phyloP scores from a whole-genome alignment of 805 yeast species.

The Wilhelminamyces savonicus region DNA sequence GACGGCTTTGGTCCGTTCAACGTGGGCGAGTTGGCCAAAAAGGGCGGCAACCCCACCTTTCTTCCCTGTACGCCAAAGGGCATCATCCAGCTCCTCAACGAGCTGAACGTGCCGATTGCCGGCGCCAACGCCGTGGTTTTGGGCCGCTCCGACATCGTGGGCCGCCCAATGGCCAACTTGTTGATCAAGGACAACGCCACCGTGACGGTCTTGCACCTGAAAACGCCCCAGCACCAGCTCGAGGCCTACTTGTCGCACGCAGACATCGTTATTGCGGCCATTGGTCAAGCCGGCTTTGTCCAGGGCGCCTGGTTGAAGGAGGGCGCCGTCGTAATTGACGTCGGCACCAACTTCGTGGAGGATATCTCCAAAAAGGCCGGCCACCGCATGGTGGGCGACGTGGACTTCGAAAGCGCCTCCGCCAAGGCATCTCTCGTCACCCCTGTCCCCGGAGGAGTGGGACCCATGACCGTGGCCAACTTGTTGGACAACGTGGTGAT shows the following conservation, averaged over 20 bases:
- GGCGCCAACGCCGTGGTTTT: constrained; percentile 79
- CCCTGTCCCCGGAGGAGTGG: constrained; percentile 93
- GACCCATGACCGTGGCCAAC: constrained; percentile 89
- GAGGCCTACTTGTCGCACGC: constrained; percentile 48
- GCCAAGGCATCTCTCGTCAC: constrained; percentile 59
- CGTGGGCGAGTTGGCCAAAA: constrained; percentile 71
- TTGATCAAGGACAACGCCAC: constrained; percentile 68
- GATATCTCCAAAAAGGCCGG: constrained; percentile 67
- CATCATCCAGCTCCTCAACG: constrained; percentile 55
- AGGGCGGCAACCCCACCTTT: constrained; percentile 63
- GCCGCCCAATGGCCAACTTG: constrained; percentile 70
- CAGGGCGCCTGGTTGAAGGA: constrained; percentile 69
- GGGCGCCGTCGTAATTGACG: constrained; percentile 71
- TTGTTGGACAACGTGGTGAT: constrained; percentile 63
- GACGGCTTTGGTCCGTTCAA: constrained; percentile 80
- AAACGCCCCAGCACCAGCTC: constrained; percentile 47
- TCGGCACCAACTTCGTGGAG: constrained; percentile 71
- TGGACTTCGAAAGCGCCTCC: constrained; percentile 52
- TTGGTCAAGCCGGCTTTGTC: constrained; percentile 66
- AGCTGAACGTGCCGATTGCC: constrained; percentile 46
- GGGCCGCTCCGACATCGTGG: constrained; percentile 84
- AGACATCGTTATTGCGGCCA: constrained; percentile 73
- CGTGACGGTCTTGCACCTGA: constrained; percentile 70
- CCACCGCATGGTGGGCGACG: constrained; percentile 71
- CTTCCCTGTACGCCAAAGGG: constrained; percentile 86